Base-by-base conservation (phyloP, 345 rosid genomes). In the Nasturtium officinale region DNA sequence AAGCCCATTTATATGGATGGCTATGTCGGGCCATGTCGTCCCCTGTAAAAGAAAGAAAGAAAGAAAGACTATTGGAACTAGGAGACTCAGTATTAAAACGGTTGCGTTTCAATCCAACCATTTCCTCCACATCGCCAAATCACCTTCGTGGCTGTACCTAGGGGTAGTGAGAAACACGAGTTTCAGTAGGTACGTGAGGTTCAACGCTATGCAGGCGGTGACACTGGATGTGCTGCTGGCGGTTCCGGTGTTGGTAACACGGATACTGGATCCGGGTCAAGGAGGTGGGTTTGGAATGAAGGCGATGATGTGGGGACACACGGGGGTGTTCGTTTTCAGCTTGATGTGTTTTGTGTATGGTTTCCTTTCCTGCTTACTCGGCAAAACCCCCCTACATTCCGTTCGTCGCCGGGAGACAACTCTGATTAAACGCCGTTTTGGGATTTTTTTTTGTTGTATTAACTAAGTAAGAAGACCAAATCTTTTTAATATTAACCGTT, bases 131-230 rank as follows among this genome's bases (percentile, higher is more conserved):
- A n/a, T n/a, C n/a, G n/a, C n/a, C n/a, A n/a, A n/a, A n/a, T n/a
- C n/a, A n/a, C n/a, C 85, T 90, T 94, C 57, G 97, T n/a, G 85
- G 9, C 80, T 94, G 11, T 94, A 91, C 57, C 68, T 89, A n/a
- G 96, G 92, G 0, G 83, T 94, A 6, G 98, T 89, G 18, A 81
- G 96, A 69, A 94, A 94, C 79, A 86, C 89, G 7, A 80, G 81
- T 30, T 83, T 94, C 74, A 85, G 83, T 62, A 86, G 69, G 47
- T 91, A 87, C 74, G 91, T 85, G 17, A 69, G 96, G 77, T 94
- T 89, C 80, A 91, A 89, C 65, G 79, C 97, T 5, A 94, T 94
- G 98, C 98, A 94, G 74, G 97, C 97, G 9, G 87, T 94, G 50
- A 85, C 95, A 25, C 71, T 94, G 26, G 98, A 94, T 75, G 97